Percentiles rank a stretch among this genome's conserved stretches.
These are phyloP conservation scores for Corylus americana DNA, from an alignment of 306 rosid genomes.

Conservation along the genomic window DNA sequence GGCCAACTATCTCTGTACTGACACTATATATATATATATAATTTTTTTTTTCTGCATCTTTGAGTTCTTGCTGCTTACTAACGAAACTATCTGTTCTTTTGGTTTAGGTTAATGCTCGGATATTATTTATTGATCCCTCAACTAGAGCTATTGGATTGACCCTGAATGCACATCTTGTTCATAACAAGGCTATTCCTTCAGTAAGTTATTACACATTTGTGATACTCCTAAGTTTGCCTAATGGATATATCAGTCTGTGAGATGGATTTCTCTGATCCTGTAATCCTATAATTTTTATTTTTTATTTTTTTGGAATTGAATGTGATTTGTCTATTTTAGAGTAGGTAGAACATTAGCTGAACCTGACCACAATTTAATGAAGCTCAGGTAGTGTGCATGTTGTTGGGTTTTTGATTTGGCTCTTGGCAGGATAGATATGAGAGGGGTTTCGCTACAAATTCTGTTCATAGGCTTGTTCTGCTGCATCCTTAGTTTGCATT, in stretches of 20 bases:
- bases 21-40: neutral
- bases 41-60: neutral
- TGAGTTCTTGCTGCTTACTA: slow-evolving; percentile 1
- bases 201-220: slow-evolving; percentile 51
- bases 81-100: slow-evolving; percentile 18
- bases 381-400: neutral
- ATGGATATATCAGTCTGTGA: slow-evolving; percentile 7
- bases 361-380: neutral
- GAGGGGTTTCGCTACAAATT: neutral
- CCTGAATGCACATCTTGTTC: slow-evolving; percentile 83
- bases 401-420: neutral
- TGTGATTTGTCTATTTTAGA: slow-evolving; percentile 7
- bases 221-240: neutral
- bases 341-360: neutral
- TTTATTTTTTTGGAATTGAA: slow-evolving; percentile 4
- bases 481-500: neutral
- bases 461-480: neutral
- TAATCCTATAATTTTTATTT: neutral
- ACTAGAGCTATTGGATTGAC: slow-evolving; percentile 96
- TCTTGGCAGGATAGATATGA: neutral
- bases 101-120: slow-evolving; percentile 76
- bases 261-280: slow-evolving; percentile 5
- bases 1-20: neutral
- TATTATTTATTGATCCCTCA: slow-evolving; percentile 87
- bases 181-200: slow-evolving; percentile 68